Evolutionary conservation across 2,329 filamentous ascomycete species (phyloP).

Genomic region (Apiospora aurea): DNA sequence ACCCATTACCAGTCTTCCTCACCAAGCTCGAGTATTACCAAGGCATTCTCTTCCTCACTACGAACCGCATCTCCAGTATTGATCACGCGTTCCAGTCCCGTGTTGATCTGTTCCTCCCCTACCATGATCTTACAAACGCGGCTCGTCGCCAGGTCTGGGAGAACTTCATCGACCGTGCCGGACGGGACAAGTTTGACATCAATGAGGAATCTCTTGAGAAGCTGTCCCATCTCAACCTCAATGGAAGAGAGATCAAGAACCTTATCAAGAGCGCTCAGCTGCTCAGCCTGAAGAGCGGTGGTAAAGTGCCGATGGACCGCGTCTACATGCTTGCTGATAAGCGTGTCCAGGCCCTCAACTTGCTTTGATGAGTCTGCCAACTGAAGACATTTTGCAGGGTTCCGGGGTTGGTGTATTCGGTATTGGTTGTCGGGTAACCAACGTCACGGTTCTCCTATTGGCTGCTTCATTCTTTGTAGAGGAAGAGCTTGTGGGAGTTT

Average conservation of each 20-base stretch:
- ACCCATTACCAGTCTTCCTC: constrained; percentile 48
- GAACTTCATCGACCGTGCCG: constrained; percentile 51
- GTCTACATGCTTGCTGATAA: constrained; percentile 44
- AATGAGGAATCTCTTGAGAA: constrained; percentile 44
- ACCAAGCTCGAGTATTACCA: constrained; percentile 33
- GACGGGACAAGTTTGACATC: constrained; percentile 36
- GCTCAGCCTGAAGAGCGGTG: constrained; percentile 41
- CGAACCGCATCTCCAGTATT: constrained; percentile 34
- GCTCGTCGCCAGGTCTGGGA: constrained; percentile 38
- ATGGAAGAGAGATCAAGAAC: constrained; percentile 45
- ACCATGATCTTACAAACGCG: constrained; percentile 30
- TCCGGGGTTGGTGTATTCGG: background rate
- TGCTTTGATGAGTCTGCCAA: constrained; percentile 3
- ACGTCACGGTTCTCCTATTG: too few relatives aligned
- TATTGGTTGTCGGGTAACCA: background rate
- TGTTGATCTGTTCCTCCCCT: constrained; percentile 34
- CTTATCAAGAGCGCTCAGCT: constrained; percentile 44
- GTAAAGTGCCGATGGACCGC: constrained; percentile 39
- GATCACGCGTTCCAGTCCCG: constrained; percentile 38
- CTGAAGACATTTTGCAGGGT: background rate
- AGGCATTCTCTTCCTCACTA: constrained; percentile 36
- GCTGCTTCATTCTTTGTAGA: too few relatives aligned
- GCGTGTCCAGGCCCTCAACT: constrained; percentile 34
- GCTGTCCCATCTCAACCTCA: constrained; percentile 36
- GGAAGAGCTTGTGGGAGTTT: too few relatives aligned